Conservation (phyloP, 352 stramenopile genomes). For the Halophytophthora polymorphica region DNA sequence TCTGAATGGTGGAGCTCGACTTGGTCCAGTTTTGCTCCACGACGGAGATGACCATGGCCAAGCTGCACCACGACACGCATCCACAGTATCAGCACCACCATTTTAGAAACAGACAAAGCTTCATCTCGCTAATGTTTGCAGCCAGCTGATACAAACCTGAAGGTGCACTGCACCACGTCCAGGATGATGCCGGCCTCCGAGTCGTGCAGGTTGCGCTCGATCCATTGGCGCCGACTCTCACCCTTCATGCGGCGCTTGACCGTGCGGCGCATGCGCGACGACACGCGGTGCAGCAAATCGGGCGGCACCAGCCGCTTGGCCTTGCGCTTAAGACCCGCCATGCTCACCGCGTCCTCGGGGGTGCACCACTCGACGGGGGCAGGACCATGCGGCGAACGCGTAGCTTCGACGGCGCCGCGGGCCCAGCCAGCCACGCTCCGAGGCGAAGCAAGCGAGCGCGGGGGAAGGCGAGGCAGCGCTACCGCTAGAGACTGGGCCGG, state of each 20-base stretch:
- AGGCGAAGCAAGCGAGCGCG: too few relatives aligned
- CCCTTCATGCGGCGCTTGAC: constrained; percentile 65
- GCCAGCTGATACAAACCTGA: constrained; percentile 46
- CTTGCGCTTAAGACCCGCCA: constrained; percentile 9
- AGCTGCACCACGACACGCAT: constrained; percentile 12
- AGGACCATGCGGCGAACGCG: too few relatives aligned
- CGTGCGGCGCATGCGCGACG: constrained; percentile 24
- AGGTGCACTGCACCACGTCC: constrained; percentile 49
- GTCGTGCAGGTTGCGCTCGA: constrained; percentile 69
- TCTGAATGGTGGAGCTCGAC: constrained; percentile 28
- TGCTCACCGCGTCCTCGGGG: neutral
- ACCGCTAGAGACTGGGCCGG: too few relatives aligned
- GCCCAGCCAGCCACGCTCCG: too few relatives aligned
- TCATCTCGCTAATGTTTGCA: neutral
- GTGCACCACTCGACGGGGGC: neutral
- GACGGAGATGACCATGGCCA: constrained; percentile 55
- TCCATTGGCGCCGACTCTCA: constrained; percentile 65
- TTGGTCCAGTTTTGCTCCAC: constrained; percentile 62
- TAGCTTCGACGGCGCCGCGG: too few relatives aligned
- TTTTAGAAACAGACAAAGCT: neutral
- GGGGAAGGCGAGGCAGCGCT: too few relatives aligned
- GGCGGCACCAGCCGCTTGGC: constrained; percentile 14
- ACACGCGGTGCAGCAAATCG: constrained; percentile 13
- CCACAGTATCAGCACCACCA: neutral
- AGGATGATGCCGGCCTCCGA: constrained; percentile 50